A percentile compares a stretch with the other conserved stretches of the same genome.
Conservation (phyloP, 1,139 yeast species). For the Lodderomyces orthopsilosis region DNA sequence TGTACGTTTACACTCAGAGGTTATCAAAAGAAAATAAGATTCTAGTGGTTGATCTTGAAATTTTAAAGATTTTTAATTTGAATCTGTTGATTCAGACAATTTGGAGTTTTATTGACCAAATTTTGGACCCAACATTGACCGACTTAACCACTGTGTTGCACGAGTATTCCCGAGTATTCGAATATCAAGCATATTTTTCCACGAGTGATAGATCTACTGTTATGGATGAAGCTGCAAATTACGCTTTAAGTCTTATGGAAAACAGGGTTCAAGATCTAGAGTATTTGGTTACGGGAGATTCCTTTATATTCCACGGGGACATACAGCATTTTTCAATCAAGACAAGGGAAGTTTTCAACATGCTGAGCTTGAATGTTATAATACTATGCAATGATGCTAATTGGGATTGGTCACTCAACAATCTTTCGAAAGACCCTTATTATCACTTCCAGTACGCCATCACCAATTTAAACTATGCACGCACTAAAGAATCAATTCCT, state of each 20-base stretch:
- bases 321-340: conserved; percentile 10
- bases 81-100: conserved; percentile 20
- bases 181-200: conserved; percentile 41
- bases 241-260: conserved; percentile 34
- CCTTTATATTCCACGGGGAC: conserved; percentile 23
- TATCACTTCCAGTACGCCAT: conserved; percentile 20
- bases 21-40: conserved; percentile 30
- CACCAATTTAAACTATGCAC: conserved; percentile 10
- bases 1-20: conserved; percentile 34
- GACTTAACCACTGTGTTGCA: conserved; percentile 26
- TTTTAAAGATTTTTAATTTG: conserved; percentile 29
- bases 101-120: conserved; percentile 22
- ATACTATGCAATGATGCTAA: conserved; percentile 7
- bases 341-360: conserved; percentile 10
- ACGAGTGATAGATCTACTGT: conserved; percentile 27
- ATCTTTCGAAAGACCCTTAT: conserved; percentile 14
- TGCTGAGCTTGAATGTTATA: conserved; percentile 10
- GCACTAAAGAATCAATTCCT: conserved; percentile 5
- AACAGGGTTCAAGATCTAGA: conserved; percentile 3
- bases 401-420: neutral
- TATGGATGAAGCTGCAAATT: conserved; percentile 44
- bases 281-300: conserved; percentile 23
- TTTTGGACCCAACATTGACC: neutral
- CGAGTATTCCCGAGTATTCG: conserved; percentile 44
- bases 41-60: conserved; percentile 43